Percentiles rank a stretch among this genome's conserved stretches.
Conservation (phyloP, 1,139 yeast genomes). For the Zygosaccharomyces pseudobailii region DNA sequence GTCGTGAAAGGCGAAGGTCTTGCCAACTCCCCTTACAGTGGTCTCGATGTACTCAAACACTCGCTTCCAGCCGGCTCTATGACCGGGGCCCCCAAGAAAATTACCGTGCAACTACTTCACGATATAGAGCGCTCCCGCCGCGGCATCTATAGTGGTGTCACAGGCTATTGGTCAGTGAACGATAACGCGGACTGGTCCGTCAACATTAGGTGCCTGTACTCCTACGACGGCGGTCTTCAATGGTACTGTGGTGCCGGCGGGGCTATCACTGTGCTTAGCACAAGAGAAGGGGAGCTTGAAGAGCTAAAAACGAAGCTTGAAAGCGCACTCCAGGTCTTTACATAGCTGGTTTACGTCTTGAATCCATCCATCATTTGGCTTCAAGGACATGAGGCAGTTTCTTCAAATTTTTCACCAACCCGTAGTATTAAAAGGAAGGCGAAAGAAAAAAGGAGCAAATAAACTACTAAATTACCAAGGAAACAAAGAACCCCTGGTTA, state of each 20-base stretch:
- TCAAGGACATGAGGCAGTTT: not conserved
- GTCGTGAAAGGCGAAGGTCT: slow-evolving; percentile 67
- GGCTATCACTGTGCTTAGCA: slow-evolving; percentile 87
- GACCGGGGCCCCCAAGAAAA: slow-evolving; percentile 98
- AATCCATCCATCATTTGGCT: not conserved
- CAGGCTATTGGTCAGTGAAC: slow-evolving; percentile 91
- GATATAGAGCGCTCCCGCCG: slow-evolving; percentile 46
- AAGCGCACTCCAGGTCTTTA: slow-evolving; percentile 69
- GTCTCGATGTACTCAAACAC: slow-evolving; percentile 71
- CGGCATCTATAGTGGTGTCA: slow-evolving; percentile 90
- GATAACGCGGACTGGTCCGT: slow-evolving; percentile 96
- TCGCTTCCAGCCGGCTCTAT: slow-evolving; percentile 97
- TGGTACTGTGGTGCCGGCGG: slow-evolving; percentile 99
- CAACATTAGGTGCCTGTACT: slow-evolving; percentile 76
- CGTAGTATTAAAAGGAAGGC: slow-evolving; percentile 7
- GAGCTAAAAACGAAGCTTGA: slow-evolving; percentile 81
- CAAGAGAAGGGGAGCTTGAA: slow-evolving; percentile 79
- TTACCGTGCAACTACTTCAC: slow-evolving; percentile 81
- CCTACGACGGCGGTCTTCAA: slow-evolving; percentile 42
- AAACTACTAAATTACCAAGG: not conserved
- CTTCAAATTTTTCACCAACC: slow-evolving; percentile 7
- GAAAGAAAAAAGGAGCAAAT: slow-evolving; percentile 10
- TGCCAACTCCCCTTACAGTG: slow-evolving; percentile 43
- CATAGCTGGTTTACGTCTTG: not conserved
- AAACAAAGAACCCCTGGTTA: not conserved